Percentiles rank a stretch among this genome's conserved stretches.
phyloP scores from a whole-genome alignment of 768 basidiomycete genomes.

The Lentinula sp. region DNA sequence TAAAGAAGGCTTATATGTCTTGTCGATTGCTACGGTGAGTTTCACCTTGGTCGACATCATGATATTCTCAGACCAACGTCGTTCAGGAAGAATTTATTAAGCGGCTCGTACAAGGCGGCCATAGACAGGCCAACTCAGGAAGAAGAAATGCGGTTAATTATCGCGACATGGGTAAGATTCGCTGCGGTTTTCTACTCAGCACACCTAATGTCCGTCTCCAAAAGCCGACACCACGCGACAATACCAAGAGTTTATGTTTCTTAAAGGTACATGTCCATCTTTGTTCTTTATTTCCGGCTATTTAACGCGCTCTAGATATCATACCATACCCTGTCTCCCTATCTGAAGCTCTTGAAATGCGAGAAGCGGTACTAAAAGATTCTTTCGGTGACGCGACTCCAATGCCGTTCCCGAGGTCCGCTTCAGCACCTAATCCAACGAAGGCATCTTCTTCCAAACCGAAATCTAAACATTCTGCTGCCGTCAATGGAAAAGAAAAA shows the following conservation, averaged over 20 bases:
- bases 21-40: conserved; percentile 70
- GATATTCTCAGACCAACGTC: conserved; percentile 6
- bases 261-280: conserved; percentile 39
- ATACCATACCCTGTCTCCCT: conserved; percentile 60
- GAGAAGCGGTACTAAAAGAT: conserved; percentile 45
- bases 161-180: conserved; percentile 64
- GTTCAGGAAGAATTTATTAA: conserved; percentile 82
- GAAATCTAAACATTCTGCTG: conserved; percentile 28
- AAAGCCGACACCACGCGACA: conserved; percentile 53
- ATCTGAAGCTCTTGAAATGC: conserved; percentile 50
- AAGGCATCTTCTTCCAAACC: conserved; percentile 21
- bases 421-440: conserved; percentile 9
- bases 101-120: conserved; percentile 62
- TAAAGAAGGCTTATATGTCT: conserved; percentile 67
- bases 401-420: conserved; percentile 20
- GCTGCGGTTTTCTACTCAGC: not conserved
- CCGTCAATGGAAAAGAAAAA: conserved; percentile 27
- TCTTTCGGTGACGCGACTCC: conserved; percentile 47
- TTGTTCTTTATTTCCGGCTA: not conserved
- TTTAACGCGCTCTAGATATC: conserved; percentile 39
- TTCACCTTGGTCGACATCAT: conserved; percentile 10
- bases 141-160: conserved; percentile 58
- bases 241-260: conserved; percentile 67
- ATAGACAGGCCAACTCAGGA: conserved; percentile 55
- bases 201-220: conserved; percentile 8